These are phyloP conservation scores for Xerophyta viscosa DNA, from an alignment of 106 monocot genomes.

Conservation along the genomic window DNA sequence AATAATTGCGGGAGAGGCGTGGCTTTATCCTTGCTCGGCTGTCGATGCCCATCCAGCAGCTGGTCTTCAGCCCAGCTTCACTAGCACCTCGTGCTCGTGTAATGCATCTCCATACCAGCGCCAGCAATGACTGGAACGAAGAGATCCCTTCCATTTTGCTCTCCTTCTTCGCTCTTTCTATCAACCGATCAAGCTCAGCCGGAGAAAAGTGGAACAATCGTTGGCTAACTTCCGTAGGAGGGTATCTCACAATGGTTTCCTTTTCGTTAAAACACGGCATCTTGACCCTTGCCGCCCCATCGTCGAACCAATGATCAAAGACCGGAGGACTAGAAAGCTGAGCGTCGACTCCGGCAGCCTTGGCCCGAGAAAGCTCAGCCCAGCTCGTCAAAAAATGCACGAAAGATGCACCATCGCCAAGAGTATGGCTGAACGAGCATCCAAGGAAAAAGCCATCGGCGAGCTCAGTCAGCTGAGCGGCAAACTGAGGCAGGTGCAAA, in stretches of 20 bases:
- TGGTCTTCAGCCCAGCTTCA: not conserved
- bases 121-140: not conserved
- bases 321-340: slow-evolving; percentile 5
- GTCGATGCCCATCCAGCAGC: not conserved
- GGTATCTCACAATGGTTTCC: slow-evolving; percentile 5
- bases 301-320: slow-evolving; percentile 20
- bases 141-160: not conserved
- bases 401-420: slow-evolving; percentile 23
- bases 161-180: slow-evolving; percentile 12
- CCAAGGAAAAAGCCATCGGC: slow-evolving; percentile 25
- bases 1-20: not conserved
- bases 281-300: not conserved
- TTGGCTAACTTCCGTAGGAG: slow-evolving; percentile 7
- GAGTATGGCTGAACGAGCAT: slow-evolving; percentile 23
- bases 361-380: slow-evolving; percentile 18
- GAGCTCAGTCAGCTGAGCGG: slow-evolving; percentile 24
- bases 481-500: slow-evolving; percentile 4
- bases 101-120: not conserved
- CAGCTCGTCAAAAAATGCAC: slow-evolving; percentile 20
- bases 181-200: slow-evolving; percentile 3
- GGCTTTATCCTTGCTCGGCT: not conserved
- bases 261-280: slow-evolving; percentile 4
- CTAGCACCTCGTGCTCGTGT: not conserved
- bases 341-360: not conserved
- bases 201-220: slow-evolving; percentile 20